phyloP scores from a whole-genome alignment of 441 rosid species.

The Populus hybrid region DNA sequence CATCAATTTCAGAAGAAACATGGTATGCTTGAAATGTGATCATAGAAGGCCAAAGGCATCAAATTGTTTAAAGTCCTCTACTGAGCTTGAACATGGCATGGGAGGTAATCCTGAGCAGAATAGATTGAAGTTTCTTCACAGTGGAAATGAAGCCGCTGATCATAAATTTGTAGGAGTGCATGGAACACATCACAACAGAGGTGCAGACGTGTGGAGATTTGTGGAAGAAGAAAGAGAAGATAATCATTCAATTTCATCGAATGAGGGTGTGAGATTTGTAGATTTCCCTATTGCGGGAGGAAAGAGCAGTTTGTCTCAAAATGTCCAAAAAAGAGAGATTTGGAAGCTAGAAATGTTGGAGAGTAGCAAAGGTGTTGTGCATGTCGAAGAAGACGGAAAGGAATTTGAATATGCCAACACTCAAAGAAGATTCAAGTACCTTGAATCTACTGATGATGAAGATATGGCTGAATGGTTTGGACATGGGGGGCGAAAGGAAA shows the following conservation, averaged over 20 bases:
- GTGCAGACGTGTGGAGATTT: constrained; percentile 42
- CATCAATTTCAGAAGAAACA: constrained; percentile 74
- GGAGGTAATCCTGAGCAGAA: constrained; percentile 6
- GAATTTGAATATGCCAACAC: constrained; percentile 13
- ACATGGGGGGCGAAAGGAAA: constrained; percentile 10
- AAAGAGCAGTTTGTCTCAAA: constrained; percentile 41
- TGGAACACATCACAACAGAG: constrained; percentile 16
- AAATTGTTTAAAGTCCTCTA: constrained; percentile 23
- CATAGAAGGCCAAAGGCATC: constrained; percentile 57
- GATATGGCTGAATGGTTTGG: constrained; percentile 77
- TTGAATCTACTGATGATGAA: constrained; percentile 45
- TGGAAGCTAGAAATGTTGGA: constrained; percentile 52
- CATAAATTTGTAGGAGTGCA: not conserved
- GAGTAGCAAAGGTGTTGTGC: constrained; percentile 19
- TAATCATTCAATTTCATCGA: constrained; percentile 7
- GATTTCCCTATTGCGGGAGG: constrained; percentile 67
- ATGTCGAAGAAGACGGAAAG: constrained; percentile 22
- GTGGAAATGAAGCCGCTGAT: not conserved
- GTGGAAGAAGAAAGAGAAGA: constrained; percentile 36
- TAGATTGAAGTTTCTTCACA: not conserved
- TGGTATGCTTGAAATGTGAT: constrained; percentile 81
- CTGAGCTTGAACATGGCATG: constrained; percentile 11
- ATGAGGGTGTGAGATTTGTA: constrained; percentile 28
- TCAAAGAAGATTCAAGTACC: constrained; percentile 28
- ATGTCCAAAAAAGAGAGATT: constrained; percentile 37